These are phyloP conservation scores for Acephala macrosclerotiorum DNA, from an alignment of 2,329 filamentous ascomycete species.

Conservation along the genomic window DNA sequence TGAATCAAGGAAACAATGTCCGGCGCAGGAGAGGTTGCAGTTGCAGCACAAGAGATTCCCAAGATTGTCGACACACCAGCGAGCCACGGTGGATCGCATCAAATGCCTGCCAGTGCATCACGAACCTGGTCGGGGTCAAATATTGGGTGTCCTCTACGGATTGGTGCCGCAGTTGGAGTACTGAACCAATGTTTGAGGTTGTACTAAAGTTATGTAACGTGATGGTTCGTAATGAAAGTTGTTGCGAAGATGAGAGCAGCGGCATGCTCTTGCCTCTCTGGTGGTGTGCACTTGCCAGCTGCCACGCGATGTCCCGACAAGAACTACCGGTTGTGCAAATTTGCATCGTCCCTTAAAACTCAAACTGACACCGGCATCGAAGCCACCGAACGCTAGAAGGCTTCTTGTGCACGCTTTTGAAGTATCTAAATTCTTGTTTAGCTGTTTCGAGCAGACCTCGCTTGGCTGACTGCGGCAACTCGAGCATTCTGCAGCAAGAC, in stretches of 20 bases:
- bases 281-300: conserved; percentile 2
- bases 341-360: neutral
- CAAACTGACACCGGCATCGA: neutral
- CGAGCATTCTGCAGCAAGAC: conserved; percentile 5
- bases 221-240: neutral
- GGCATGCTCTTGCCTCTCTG: too few species aligned
- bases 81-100: conserved; percentile 18
- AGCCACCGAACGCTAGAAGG: neutral
- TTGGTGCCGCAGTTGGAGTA: conserved; percentile 3
- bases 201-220: conserved; percentile 3
- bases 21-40: conserved; percentile 21
- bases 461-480: neutral
- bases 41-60: conserved; percentile 18
- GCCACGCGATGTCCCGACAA: conserved; percentile 3
- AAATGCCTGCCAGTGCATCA: conserved; percentile 22
- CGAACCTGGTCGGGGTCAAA: neutral
- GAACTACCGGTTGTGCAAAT: neutral
- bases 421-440: neutral
- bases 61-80: conserved; percentile 14
- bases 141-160: neutral
- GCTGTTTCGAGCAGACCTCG: neutral
- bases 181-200: neutral
- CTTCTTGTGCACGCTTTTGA: neutral
- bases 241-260: neutral
- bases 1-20: conserved; percentile 21